phyloP scores from a whole-genome alignment of 768 basidiomycete genomes.

The Lanmaoa rubissima region DNA sequence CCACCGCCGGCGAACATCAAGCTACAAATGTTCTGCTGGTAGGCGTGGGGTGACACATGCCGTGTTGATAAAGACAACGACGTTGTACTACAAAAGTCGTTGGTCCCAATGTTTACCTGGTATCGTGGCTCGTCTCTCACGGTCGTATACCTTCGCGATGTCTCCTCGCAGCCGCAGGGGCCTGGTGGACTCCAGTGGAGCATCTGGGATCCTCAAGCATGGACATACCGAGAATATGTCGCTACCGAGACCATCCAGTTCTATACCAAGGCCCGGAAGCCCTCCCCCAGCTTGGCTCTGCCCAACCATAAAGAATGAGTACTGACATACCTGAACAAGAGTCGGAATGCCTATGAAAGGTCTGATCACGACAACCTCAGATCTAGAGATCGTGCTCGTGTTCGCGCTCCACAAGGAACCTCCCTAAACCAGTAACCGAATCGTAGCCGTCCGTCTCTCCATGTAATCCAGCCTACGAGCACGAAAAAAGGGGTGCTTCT shows the following conservation, averaged over 20 bases:
- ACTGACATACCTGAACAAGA: too few relatives aligned
- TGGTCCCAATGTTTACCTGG: slow-evolving; percentile 18
- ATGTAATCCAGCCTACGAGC: too few relatives aligned
- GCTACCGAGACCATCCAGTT: slow-evolving; percentile 11
- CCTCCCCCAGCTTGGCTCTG: not conserved
- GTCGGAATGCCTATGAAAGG: too few relatives aligned
- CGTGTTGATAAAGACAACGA: slow-evolving; percentile 1
- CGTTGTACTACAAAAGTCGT: slow-evolving; percentile 10
- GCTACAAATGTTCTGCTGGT: slow-evolving; percentile 8
- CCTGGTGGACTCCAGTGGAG: not conserved
- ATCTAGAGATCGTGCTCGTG: too few relatives aligned
- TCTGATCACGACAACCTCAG: too few relatives aligned
- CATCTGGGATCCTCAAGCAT: slow-evolving; percentile 15
- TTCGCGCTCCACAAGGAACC: too few relatives aligned
- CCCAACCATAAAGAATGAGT: slow-evolving; percentile 7
- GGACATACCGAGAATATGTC: slow-evolving; percentile 14
- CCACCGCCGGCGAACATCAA: slow-evolving; percentile 2
- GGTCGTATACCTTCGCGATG: slow-evolving; percentile 9
- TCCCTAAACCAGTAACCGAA: too few relatives aligned
- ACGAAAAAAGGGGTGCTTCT: too few relatives aligned
- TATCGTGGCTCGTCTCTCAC: slow-evolving; percentile 11
- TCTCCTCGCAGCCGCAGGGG: not conserved
- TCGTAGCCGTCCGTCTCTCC: too few relatives aligned
- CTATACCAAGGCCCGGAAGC: slow-evolving; percentile 17
- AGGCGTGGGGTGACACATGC: slow-evolving; percentile 20